Conservation (phyloP, 768 basidiomycete species). For the Tricholoma furcatifolium region DNA sequence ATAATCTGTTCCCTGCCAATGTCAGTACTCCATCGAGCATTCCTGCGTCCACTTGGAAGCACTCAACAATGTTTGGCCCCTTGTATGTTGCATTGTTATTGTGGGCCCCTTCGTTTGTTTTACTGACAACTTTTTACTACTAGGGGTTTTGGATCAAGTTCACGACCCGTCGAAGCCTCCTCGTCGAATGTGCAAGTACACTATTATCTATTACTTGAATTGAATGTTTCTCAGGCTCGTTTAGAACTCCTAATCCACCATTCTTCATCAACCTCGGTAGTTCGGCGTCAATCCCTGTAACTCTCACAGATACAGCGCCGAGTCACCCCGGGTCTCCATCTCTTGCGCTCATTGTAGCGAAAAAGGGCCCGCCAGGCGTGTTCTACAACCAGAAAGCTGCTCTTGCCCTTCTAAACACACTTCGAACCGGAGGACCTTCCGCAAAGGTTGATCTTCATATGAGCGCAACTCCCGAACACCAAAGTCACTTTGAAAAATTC, state of each 20-base stretch:
- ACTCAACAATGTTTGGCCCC: slow-evolving; percentile 67
- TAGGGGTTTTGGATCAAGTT: slow-evolving; percentile 37
- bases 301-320: slow-evolving; percentile 39
- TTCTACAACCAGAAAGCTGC: slow-evolving; percentile 55
- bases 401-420: slow-evolving; percentile 47
- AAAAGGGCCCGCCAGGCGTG: slow-evolving; percentile 51
- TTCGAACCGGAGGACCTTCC: slow-evolving; percentile 49
- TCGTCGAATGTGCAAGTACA: slow-evolving; percentile 28
- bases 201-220: not conserved
- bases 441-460: slow-evolving; percentile 43
- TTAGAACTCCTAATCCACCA: slow-evolving; percentile 26
- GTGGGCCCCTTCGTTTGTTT: not conserved
- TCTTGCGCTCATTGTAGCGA: slow-evolving; percentile 36
- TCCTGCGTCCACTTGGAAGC: slow-evolving; percentile 36
- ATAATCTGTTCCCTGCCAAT: slow-evolving; percentile 45
- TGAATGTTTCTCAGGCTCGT: slow-evolving; percentile 2
- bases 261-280: slow-evolving; percentile 53
- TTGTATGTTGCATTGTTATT: slow-evolving; percentile 30
- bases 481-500: slow-evolving; percentile 48
- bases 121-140: not conserved
- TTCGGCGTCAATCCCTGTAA: slow-evolving; percentile 48
- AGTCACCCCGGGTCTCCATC: slow-evolving; percentile 28
- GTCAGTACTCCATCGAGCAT: slow-evolving; percentile 14
- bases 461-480: slow-evolving; percentile 40
- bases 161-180: slow-evolving; percentile 2